These are phyloP conservation scores for Fusarium nanum DNA, from an alignment of 2,329 filamentous ascomycete species.

Conservation along the genomic window DNA sequence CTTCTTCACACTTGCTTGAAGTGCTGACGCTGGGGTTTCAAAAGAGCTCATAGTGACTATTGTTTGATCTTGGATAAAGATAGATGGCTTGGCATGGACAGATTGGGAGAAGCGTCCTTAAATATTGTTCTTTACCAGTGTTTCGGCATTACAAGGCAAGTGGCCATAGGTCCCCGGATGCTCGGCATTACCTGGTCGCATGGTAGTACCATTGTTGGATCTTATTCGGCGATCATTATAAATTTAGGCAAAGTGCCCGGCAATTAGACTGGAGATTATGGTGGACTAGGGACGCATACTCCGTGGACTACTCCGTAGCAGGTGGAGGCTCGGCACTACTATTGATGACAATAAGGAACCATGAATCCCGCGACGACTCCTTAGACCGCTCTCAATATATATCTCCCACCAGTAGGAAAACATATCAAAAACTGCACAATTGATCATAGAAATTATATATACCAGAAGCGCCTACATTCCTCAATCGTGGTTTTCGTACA, in stretches of 20 bases:
- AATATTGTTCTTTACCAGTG: neutral
- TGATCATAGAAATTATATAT: neutral
- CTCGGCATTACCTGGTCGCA: neutral
- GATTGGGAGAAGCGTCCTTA: neutral
- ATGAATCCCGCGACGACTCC: neutral
- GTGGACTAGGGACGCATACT: neutral
- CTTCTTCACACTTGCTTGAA: neutral
- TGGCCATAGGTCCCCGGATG: neutral
- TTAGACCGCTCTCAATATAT: neutral
- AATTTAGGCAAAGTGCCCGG: neutral
- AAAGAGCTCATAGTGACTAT: neutral
- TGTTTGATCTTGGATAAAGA: neutral
- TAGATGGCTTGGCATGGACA: neutral
- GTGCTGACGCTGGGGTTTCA: constrained; percentile 5
- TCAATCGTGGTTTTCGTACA: neutral
- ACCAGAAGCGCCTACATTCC: neutral
- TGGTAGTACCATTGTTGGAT: neutral
- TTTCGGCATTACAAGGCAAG: neutral
- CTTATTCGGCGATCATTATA: neutral
- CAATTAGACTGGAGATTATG: neutral
- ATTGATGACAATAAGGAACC: neutral
- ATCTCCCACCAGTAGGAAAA: neutral
- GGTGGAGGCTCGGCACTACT: neutral
- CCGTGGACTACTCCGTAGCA: neutral
- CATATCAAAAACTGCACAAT: neutral